Conservation (phyloP, 1,284 basidiomycete species). For the Cryptococcus hybrid region DNA sequence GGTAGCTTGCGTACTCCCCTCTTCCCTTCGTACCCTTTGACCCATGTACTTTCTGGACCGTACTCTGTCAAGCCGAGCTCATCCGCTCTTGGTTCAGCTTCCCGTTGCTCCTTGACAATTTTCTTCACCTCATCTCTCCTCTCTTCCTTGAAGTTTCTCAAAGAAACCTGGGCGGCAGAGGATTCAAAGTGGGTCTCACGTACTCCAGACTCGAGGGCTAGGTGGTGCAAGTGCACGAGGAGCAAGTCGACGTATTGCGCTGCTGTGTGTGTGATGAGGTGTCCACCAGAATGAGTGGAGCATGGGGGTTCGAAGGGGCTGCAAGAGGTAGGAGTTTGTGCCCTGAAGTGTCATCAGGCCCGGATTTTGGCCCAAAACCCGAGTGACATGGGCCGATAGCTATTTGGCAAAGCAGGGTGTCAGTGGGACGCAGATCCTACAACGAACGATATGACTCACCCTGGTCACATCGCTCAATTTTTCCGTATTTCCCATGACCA, state of each 20-base stretch:
- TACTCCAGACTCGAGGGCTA: constrained; percentile 44
- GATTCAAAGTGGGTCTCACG: constrained; percentile 38
- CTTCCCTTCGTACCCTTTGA: constrained; percentile 1
- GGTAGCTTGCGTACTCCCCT: constrained; percentile 18
- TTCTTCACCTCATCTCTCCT: constrained; percentile 16
- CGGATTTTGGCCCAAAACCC: constrained; percentile 69
- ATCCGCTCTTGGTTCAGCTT: constrained; percentile 17
- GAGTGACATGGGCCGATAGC: constrained; percentile 49
- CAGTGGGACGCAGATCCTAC: not conserved
- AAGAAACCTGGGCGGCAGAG: constrained; percentile 10
- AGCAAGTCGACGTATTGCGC: constrained; percentile 42
- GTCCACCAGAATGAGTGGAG: constrained; percentile 71
- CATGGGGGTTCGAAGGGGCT: constrained; percentile 14
- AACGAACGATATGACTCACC: constrained; percentile 16
- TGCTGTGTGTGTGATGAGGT: constrained; percentile 72
- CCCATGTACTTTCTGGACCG: constrained; percentile 24
- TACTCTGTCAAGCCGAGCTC: constrained; percentile 26
- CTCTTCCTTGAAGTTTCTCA: constrained; percentile 22
- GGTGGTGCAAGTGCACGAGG: constrained; percentile 32
- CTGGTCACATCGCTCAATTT: constrained; percentile 33
- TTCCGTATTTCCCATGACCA: constrained; percentile 19
- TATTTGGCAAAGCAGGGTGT: constrained; percentile 11
- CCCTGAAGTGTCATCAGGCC: constrained; percentile 90
- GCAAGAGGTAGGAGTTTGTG: constrained; percentile 90
- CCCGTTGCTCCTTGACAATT: constrained; percentile 13